phyloP scores from a whole-genome alignment of 2,329 filamentous ascomycete species.

The Aspergillus sp. region DNA sequence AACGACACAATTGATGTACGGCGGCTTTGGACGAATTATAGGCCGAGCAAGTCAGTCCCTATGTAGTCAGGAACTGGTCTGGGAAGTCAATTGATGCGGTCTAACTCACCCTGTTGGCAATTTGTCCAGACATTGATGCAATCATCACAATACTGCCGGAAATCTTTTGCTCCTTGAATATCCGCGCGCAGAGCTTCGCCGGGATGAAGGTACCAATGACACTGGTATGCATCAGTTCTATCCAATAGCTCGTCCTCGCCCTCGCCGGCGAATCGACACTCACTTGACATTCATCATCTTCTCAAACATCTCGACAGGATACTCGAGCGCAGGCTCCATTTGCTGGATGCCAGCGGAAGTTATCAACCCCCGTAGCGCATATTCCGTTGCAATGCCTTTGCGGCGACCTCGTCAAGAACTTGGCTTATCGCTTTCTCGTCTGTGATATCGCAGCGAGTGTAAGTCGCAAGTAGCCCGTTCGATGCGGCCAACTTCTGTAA shows the following conservation, averaged over 20 bases:
- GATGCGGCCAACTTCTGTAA: slow-evolving; percentile 35
- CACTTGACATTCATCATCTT: slow-evolving; percentile 28
- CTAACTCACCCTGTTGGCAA: slow-evolving; percentile 48
- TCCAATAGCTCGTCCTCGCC: not conserved
- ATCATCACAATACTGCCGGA: slow-evolving; percentile 58
- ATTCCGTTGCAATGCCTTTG: slow-evolving; percentile 8
- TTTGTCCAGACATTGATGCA: slow-evolving; percentile 59
- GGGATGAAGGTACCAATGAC: slow-evolving; percentile 29
- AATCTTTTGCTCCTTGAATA: slow-evolving; percentile 47
- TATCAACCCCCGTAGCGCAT: slow-evolving; percentile 22
- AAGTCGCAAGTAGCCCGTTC: slow-evolving; percentile 28
- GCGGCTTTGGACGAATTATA: slow-evolving; percentile 45
- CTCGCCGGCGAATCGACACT: not conserved
- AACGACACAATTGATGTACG: slow-evolving; percentile 41
- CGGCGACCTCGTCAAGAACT: slow-evolving; percentile 30
- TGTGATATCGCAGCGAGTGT: slow-evolving; percentile 41
- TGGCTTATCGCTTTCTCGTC: slow-evolving; percentile 32
- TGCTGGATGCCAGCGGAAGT: slow-evolving; percentile 45
- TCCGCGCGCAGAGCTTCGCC: slow-evolving; percentile 22
- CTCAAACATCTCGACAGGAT: slow-evolving; percentile 29
- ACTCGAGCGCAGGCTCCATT: slow-evolving; percentile 39
- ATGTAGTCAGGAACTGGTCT: slow-evolving; percentile 5
- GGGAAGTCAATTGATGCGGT: slow-evolving; percentile 2
- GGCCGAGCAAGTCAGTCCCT: slow-evolving; percentile 56
- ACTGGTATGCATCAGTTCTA: too few relatives aligned